Percentiles rank a stretch among this genome's conserved stretches.
These are phyloP conservation scores for Tetrahymena malaccensis DNA, from an alignment of 73 alveolate species.

Conservation along the genomic window DNA sequence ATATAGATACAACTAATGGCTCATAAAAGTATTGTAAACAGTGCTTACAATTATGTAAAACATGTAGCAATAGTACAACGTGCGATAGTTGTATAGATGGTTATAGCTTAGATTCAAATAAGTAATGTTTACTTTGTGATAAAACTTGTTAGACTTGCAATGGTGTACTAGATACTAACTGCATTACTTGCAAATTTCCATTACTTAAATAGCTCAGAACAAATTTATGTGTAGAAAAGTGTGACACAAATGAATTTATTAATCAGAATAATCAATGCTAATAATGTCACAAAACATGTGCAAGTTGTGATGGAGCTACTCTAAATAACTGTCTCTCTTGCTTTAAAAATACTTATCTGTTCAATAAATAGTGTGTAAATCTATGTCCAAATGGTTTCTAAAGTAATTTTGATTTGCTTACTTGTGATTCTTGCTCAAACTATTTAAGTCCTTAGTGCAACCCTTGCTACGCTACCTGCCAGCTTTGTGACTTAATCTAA, in stretches of 20 bases:
- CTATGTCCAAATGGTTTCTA: not conserved
- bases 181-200: too few species aligned
- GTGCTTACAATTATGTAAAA: too few species aligned
- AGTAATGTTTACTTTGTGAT: too few species aligned
- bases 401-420: not conserved
- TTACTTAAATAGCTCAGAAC: not conserved
- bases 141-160: too few species aligned
- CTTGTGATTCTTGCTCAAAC: not conserved
- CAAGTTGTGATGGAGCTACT: not conserved
- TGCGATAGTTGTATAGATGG: too few species aligned
- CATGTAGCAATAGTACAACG: too few species aligned
- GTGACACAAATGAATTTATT: not conserved
- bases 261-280: not conserved
- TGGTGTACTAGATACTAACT: too few species aligned
- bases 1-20: too few species aligned
- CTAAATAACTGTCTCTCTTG: not conserved
- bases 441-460: not conserved
- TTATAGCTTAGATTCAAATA: too few species aligned
- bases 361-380: not conserved
- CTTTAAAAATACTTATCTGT: not conserved
- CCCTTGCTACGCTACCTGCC: not conserved
- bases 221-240: not conserved
- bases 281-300: not conserved
- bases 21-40: too few species aligned
- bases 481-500: too few species aligned